Base-by-base conservation (phyloP, 192 early-diverging fungal species). In the Coemansia sp. region DNA sequence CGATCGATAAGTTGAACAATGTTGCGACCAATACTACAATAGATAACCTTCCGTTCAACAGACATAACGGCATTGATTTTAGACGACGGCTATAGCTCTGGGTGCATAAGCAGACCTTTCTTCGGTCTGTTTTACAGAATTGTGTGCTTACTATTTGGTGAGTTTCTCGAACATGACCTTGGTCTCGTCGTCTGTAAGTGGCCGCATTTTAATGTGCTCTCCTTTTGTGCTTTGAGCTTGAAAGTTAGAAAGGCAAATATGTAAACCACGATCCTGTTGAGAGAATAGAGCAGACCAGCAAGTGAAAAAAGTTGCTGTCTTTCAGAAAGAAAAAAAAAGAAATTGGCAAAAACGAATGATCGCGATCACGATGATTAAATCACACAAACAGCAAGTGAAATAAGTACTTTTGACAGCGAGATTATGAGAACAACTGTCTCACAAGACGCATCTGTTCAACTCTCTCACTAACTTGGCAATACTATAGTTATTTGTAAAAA, bases 91-190 rank as follows among this genome's bases (percentile, higher is more conserved):
- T 53, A 21, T 23, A 23, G 5, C 10, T 21, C 9, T 26, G 10
- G 14, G 44, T 46, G 18, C 7, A 46, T 18, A 46, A 16, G 16
- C 39, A 41, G 39, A 12, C 7, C 12, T 49, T 8, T 18, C 6
- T 18, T 49, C 30, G 30, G 30, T 49, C 46, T 23, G 51, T 14
- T 53, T 10, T 0, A 26, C 23, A 23, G 51, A 15, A 7, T 15
- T 59, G 24, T n/a, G 12, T 20, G 59, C 73, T 69, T 75, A 75
- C 73, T 98, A 98, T 88, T 98, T 97, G 39, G 97, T 89, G 62
- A 99, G 89, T 85, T 99, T 99, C 71, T 96, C 92, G 74, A 99
- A 99, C 64, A 99, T 86, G 23, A 93, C 93, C 79, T 96, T 95
- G 57, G 96, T 96, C 79, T 99, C 97, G 81, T 96, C 92, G 76